Conservation (phyloP, 1,139 yeast genomes). For the Lodderomyces pseudojiufengensis region DNA sequence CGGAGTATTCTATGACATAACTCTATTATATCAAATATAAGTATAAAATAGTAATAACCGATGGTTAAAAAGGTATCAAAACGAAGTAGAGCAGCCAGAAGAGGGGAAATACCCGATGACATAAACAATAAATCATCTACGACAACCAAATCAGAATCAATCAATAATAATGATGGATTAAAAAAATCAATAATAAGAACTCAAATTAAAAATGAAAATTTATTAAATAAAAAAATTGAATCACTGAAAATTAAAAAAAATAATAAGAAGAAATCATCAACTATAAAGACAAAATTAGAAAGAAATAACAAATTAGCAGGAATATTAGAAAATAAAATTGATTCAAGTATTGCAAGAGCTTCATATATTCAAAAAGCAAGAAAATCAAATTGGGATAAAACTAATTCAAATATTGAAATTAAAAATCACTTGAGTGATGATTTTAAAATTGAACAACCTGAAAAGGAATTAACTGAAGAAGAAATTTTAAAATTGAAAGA, state of each 20-base stretch:
- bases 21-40: no score
- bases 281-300: conserved; percentile 40
- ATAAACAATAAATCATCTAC: conserved; percentile 46
- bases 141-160: conserved; percentile 31
- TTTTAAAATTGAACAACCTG: conserved; percentile 1
- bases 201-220: conserved; percentile 63
- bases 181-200: conserved; percentile 64
- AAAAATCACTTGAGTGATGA: conserved; percentile 18
- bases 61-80: conserved; percentile 42
- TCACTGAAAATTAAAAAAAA: conserved; percentile 34
- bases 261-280: conserved; percentile 30
- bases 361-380: conserved; percentile 58
- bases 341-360: conserved; percentile 61
- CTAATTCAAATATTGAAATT: conserved; percentile 47
- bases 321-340: conserved; percentile 56
- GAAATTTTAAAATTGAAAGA: conserved; percentile 30
- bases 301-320: conserved; percentile 54
- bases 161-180: conserved; percentile 52
- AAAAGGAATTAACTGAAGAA: conserved; percentile 10
- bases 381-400: conserved; percentile 71
- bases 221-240: conserved; percentile 54
- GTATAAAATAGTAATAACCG: no score
- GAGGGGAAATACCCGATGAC: conserved; percentile 48
- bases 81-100: conserved; percentile 74
- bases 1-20: no score